Evolutionary conservation across 1,284 basidiomycete genomes (phyloP).

Genomic region (Lentinula novae-zelandiae): DNA sequence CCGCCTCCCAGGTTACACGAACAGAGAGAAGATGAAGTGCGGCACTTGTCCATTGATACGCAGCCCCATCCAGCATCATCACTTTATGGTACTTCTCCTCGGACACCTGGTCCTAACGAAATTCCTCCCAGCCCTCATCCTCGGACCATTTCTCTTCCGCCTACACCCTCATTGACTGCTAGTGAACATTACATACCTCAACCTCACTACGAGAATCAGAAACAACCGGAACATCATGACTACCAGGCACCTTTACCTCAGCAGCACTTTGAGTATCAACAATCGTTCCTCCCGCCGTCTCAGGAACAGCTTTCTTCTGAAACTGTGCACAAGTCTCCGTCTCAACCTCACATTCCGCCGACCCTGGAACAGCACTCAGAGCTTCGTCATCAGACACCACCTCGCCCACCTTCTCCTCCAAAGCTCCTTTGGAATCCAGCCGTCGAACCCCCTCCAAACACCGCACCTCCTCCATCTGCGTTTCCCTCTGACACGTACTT

Average conservation of each 20-base stretch:
- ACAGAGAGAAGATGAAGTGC: not conserved
- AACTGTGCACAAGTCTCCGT: not conserved
- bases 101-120: conserved; percentile 59
- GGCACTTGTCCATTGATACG: not conserved
- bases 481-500: conserved; percentile 70
- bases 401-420: conserved; percentile 55
- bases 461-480: conserved; percentile 43
- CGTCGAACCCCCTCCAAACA: conserved; percentile 68
- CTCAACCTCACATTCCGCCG: not conserved
- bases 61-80: conserved; percentile 11
- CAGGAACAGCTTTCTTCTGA: conserved; percentile 9
- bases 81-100: conserved; percentile 30
- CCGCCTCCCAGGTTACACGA: conserved; percentile 27
- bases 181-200: not conserved
- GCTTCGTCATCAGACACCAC: conserved; percentile 21
- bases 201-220: not conserved
- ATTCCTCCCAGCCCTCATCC: conserved; percentile 37
- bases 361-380: conserved; percentile 12
- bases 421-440: conserved; percentile 67
- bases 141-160: conserved; percentile 34
- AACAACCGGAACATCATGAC: not conserved
- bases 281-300: conserved; percentile 10
- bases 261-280: conserved; percentile 19
- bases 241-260: not conserved
- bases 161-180: conserved; percentile 1